A percentile compares a stretch with the other conserved stretches of the same genome.
phyloP scores from a whole-genome alignment of 257 asterid genomes.

The Eucommia ulmoides region DNA sequence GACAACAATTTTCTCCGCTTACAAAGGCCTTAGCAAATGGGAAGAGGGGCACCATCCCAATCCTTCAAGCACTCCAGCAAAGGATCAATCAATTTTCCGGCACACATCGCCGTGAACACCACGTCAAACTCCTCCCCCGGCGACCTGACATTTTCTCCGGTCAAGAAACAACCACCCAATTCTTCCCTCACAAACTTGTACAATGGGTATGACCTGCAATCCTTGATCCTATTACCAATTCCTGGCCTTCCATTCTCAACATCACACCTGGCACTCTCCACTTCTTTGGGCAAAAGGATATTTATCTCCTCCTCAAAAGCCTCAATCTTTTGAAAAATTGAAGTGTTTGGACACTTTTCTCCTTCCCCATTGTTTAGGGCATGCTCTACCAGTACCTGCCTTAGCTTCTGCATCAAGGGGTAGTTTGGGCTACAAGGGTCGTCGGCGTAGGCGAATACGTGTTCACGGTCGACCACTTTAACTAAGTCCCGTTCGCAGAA shows the following conservation, averaged over 20 bases:
- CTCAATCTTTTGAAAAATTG: conserved; percentile 23
- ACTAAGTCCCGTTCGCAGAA: conserved; percentile 29
- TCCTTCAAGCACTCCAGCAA: conserved; percentile 32
- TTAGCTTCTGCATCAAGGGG: conserved; percentile 25
- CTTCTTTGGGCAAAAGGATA: conserved; percentile 25
- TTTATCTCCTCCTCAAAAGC: conserved; percentile 26
- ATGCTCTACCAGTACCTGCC: conserved; percentile 27
- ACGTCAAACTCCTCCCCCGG: conserved; percentile 35
- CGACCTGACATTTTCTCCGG: conserved; percentile 22
- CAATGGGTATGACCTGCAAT: conserved; percentile 27
- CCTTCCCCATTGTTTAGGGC: conserved; percentile 15
- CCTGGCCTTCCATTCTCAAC: conserved; percentile 13
- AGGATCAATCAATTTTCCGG: conserved; percentile 34
- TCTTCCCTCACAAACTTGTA: conserved; percentile 31
- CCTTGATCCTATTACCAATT: conserved; percentile 15
- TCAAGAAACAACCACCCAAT: conserved; percentile 14
- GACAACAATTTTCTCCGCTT: too few species aligned
- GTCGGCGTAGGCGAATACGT: conserved; percentile 23
- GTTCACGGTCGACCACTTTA: conserved; percentile 21
- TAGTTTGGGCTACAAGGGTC: conserved; percentile 24
- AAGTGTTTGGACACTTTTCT: conserved; percentile 12
- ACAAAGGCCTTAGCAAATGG: conserved; percentile 10
- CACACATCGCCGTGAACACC: conserved; percentile 29
- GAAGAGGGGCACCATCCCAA: conserved; percentile 39
- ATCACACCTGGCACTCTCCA: conserved; percentile 19